A percentile compares a stretch with the other conserved stretches of the same genome.
Evolutionary conservation across 2,329 filamentous ascomycete genomes (phyloP).

Genomic region (Trichoderma pleuroti): DNA sequence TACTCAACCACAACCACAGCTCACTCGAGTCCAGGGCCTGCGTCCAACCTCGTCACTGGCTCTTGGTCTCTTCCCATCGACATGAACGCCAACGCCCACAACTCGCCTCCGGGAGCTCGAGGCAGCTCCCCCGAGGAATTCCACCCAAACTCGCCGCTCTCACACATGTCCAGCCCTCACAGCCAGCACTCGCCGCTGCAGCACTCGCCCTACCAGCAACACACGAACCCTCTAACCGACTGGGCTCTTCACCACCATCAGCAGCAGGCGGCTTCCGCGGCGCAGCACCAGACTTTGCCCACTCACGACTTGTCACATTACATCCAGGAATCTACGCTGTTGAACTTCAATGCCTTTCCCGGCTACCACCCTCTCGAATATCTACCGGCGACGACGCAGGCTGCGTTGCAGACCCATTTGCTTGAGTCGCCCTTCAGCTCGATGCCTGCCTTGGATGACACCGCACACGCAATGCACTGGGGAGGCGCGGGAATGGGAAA

Average conservation of each 20-base stretch:
- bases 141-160: conserved; percentile 48
- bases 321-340: conserved; percentile 56
- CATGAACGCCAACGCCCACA: conserved; percentile 43
- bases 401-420: conserved; percentile 58
- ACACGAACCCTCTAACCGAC: conserved; percentile 54
- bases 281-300: conserved; percentile 33
- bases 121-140: conserved; percentile 51
- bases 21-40: conserved; percentile 33
- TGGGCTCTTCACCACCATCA: conserved; percentile 59
- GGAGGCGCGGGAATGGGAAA: conserved; percentile 61
- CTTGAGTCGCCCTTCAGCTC: conserved; percentile 61
- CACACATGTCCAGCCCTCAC: conserved; percentile 50
- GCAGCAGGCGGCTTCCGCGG: conserved; percentile 35
- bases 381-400: conserved; percentile 59
- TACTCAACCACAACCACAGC: conserved; percentile 23
- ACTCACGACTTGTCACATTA: conserved; percentile 49
- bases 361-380: conserved; percentile 59
- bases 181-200: conserved; percentile 49
- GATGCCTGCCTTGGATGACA: conserved; percentile 55
- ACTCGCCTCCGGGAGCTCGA: conserved; percentile 38
- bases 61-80: conserved; percentile 53
- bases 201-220: conserved; percentile 53
- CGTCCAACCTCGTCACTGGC: conserved; percentile 36
- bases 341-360: conserved; percentile 53
- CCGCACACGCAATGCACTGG: conserved; percentile 57